These are phyloP conservation scores for Thelephora terrestris DNA, from an alignment of 1,284 basidiomycete genomes.

Conservation along the genomic window DNA sequence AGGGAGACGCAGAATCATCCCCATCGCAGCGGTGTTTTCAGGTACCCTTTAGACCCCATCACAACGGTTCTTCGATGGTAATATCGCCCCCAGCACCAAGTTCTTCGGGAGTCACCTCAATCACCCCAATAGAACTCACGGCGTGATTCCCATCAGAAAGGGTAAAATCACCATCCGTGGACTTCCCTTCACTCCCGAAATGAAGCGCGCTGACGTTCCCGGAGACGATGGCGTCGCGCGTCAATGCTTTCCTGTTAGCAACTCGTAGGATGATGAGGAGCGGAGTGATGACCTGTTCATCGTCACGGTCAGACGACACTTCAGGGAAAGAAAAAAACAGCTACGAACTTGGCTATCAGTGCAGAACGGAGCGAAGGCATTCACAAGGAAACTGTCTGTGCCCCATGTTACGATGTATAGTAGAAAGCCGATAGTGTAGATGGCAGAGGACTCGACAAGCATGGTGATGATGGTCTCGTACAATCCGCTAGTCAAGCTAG, in stretches of 20 bases:
- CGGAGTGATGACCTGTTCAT: neutral
- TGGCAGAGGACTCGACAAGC: constrained; percentile 13
- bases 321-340: neutral
- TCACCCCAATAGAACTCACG: no score
- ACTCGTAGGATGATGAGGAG: constrained; percentile 2
- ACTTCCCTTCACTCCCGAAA: no score
- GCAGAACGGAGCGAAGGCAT: neutral
- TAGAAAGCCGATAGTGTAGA: constrained; percentile 6
- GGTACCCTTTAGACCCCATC: no score
- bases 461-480: constrained; percentile 12
- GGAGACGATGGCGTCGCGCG: no score
- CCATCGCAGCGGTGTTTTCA: no score
- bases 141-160: no score
- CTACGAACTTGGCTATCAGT: neutral
- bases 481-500: constrained; percentile 1
- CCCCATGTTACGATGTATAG: constrained; percentile 1
- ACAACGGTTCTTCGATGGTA: no score
- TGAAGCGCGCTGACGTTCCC: no score
- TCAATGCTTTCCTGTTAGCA: neutral
- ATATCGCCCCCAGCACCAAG: no score
- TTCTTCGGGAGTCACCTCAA: no score
- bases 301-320: neutral
- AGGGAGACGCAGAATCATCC: no score
- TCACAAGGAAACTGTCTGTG: neutral
- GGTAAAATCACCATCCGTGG: no score